Base-by-base conservation (phyloP, 1,284 basidiomycete genomes). In the Ceratobasidium sp. region DNA sequence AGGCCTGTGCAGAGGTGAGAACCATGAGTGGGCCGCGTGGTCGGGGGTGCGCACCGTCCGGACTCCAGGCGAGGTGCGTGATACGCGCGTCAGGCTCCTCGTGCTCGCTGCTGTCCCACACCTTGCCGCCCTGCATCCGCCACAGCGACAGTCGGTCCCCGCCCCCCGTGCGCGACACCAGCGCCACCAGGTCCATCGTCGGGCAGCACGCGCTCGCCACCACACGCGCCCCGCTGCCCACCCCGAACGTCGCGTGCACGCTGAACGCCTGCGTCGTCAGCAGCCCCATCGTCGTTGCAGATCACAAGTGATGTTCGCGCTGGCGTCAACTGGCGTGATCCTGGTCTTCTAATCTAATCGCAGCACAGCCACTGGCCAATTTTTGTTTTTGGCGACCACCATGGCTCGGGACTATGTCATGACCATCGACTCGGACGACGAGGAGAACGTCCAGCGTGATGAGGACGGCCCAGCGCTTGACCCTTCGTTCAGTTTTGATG, bases 401-500 rank as follows among this genome's bases (percentile, higher is more conserved):
- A 65, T 74, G 26, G 45, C 80, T 74, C 63, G 63, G n/a, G 92
- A 94, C 82, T 93, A 92, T 85, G 86, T 94, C 63, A 90, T 92
- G 89, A 95, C 94, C 0, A 88, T 95, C 76, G 92, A 93, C 80
- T 94, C 94, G 39, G 94, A 94, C 80, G 86, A 86, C 31, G 93
- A 95, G 81, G 88, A 87, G 26, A 78, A 47, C 60, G 78, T 75
- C 73, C 78, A 54, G 26, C 77, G 79, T 31, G 83, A 84, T 33
- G 84, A 80, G 54, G 90, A 92, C 69, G 90, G 90, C 47, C 89
- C 88, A 45, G 89, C 89, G 77, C 87, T 98, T 54, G 89, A 96
- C 83, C 91, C 91, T 2, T 90, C 92, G 69, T 96, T 98, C 82
- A 87, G 88, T 37, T 97, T 98, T 82, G 94, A 96, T 83, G 81